These are phyloP conservation scores for Pezicula neosporulosa DNA, from an alignment of 2,329 filamentous ascomycete genomes.

Conservation along the genomic window DNA sequence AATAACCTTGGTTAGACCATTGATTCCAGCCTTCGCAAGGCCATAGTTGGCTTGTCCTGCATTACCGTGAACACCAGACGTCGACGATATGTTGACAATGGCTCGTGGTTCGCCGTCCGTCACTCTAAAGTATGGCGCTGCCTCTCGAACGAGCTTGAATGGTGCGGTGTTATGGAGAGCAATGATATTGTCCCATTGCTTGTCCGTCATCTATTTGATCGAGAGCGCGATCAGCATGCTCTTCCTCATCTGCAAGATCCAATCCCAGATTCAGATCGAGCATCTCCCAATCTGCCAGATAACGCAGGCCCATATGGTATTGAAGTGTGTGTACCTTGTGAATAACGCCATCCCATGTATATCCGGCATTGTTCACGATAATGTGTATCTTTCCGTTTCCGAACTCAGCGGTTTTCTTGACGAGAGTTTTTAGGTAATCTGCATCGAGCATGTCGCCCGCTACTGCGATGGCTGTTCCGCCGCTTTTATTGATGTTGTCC, in stretches of 20 bases:
- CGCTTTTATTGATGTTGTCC: slow-evolving; percentile 60
- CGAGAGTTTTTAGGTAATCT: slow-evolving; percentile 67
- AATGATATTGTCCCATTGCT: slow-evolving; percentile 88
- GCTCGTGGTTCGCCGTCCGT: slow-evolving; percentile 75
- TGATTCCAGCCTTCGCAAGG: slow-evolving; percentile 79
- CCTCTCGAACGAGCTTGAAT: slow-evolving; percentile 77
- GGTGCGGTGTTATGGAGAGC: slow-evolving; percentile 81
- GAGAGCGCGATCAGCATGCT: slow-evolving; percentile 11
- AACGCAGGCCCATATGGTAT: slow-evolving; percentile 9
- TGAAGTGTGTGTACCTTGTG: slow-evolving; percentile 57
- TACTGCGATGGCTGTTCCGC: slow-evolving; percentile 68
- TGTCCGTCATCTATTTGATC: slow-evolving; percentile 65
- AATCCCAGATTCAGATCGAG: slow-evolving; percentile 5
- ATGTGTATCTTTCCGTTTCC: slow-evolving; percentile 86
- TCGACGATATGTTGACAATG: slow-evolving; percentile 82
- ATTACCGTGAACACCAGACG: slow-evolving; percentile 80
- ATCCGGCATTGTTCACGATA: slow-evolving; percentile 88
- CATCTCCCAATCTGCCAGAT: slow-evolving; percentile 10
- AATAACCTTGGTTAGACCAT: slow-evolving; percentile 82
- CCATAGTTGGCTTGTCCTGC: slow-evolving; percentile 90
- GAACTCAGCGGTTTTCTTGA: slow-evolving; percentile 73
- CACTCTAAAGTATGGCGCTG: slow-evolving; percentile 83
- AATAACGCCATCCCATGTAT: slow-evolving; percentile 90
- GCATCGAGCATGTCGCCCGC: slow-evolving; percentile 73
- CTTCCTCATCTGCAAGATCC: background rate